Conservation (phyloP, 2,329 filamentous ascomycete genomes). For the Colletotrichum agaves region DNA sequence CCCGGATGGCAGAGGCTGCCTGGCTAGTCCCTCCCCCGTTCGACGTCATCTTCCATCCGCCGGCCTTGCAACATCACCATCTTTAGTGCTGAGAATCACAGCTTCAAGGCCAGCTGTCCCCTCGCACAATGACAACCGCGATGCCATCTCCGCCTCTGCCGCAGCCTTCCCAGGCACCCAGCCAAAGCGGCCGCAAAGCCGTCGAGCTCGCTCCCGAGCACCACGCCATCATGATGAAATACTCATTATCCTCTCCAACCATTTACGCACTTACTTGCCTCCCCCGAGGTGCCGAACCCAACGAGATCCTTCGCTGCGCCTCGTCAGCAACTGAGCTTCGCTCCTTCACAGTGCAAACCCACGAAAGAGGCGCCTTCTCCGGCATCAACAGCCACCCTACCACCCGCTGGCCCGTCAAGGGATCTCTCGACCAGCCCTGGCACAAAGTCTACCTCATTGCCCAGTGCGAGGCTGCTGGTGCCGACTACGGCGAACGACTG, state of each 20-base stretch:
- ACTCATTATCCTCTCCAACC: conserved; percentile 32
- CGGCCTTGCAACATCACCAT: too few species aligned
- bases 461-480: conserved; percentile 73
- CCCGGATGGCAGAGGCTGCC: too few species aligned
- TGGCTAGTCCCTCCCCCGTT: too few species aligned
- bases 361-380: conserved; percentile 50
- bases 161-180: background rate
- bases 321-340: conserved; percentile 52
- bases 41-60: too few species aligned
- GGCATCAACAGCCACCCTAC: conserved; percentile 51
- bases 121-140: background rate
- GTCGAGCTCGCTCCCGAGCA: conserved; percentile 16
- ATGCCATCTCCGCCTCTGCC: background rate
- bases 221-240: conserved; percentile 34
- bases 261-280: conserved; percentile 33
- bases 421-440: conserved; percentile 64
- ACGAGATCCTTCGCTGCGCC: conserved; percentile 50
- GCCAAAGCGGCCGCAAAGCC: background rate
- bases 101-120: too few species aligned
- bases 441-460: conserved; percentile 83
- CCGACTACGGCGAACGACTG: conserved; percentile 59
- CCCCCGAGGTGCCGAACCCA: conserved; percentile 29
- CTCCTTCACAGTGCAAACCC: conserved; percentile 49
- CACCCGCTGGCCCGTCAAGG: conserved; percentile 51
- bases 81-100: too few species aligned